Evolutionary conservation across 345 rosid genomes (phyloP).

Genomic region (Capsella bursapastoris): DNA sequence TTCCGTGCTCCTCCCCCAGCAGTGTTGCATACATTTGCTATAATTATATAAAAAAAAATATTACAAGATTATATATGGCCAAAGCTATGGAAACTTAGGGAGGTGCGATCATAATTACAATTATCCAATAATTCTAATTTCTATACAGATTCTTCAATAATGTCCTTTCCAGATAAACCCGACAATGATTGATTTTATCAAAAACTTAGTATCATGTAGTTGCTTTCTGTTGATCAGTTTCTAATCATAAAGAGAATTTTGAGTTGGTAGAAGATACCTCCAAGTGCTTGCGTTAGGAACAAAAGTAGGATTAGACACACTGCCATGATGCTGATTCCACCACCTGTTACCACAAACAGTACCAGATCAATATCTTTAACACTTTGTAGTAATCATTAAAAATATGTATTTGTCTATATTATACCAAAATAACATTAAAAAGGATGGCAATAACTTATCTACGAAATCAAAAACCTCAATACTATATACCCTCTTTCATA

Average conservation of each 20-base stretch:
- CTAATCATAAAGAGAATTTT: not conserved
- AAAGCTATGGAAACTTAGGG: too few species aligned
- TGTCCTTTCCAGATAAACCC: too few species aligned
- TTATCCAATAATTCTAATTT: too few species aligned
- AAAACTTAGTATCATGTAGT: too few species aligned
- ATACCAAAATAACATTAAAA: not conserved
- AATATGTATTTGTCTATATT: not conserved
- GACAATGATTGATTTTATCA: too few species aligned
- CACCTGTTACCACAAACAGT: not conserved
- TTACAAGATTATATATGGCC: too few species aligned
- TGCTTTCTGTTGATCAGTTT: not conserved
- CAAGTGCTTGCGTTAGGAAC: slow-evolving; percentile 11
- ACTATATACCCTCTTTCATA: not conserved
- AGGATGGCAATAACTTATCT: not conserved
- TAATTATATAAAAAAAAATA: too few species aligned
- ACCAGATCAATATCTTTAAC: not conserved
- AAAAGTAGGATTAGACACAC: not conserved
- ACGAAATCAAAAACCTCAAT: not conserved
- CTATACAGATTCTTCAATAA: too few species aligned
- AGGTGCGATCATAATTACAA: too few species aligned
- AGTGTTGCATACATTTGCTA: too few species aligned
- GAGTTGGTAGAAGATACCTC: not conserved
- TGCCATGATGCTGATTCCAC: not conserved
- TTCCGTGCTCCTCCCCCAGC: too few species aligned
- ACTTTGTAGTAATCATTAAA: not conserved